These are phyloP conservation scores for Hymenoscyphus fructigenus DNA, from an alignment of 2,329 filamentous ascomycete species.

Conservation along the genomic window DNA sequence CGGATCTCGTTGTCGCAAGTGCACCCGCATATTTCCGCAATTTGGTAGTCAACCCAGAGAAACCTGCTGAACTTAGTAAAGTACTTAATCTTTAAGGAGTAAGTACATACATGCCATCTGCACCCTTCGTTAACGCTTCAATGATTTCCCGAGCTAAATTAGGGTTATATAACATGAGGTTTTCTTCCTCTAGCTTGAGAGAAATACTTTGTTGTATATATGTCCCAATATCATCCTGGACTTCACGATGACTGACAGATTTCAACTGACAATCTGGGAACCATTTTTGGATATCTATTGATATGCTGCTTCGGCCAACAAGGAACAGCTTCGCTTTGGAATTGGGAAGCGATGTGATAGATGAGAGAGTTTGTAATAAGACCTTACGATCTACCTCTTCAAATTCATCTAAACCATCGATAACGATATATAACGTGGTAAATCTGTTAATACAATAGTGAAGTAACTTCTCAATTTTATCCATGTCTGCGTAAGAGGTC, in stretches of 20 bases:
- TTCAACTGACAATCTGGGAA: background rate
- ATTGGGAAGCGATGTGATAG: background rate
- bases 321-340: background rate
- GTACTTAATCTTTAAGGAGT: slow-evolving; percentile 8
- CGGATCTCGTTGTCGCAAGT: slow-evolving; percentile 38
- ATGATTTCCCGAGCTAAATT: slow-evolving; percentile 29
- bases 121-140: slow-evolving; percentile 31
- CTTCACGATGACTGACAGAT: background rate
- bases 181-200: background rate
- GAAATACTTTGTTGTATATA: background rate
- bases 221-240: background rate
- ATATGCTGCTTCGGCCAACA: background rate
- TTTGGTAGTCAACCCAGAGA: slow-evolving; percentile 41
- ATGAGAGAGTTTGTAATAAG: background rate
- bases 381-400: no score
- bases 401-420: slow-evolving; percentile 1
- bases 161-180: slow-evolving; percentile 19
- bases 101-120: slow-evolving; percentile 39
- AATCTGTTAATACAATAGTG: background rate
- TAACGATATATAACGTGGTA: background rate
- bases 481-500: no score
- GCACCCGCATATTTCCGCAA: slow-evolving; percentile 39
- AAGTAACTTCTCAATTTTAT: no score
- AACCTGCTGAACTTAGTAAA: slow-evolving; percentile 36
- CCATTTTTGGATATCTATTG: no score